Conservation (phyloP, 2,329 filamentous ascomycete genomes). For the Calonectria pseudoreteaudii region DNA sequence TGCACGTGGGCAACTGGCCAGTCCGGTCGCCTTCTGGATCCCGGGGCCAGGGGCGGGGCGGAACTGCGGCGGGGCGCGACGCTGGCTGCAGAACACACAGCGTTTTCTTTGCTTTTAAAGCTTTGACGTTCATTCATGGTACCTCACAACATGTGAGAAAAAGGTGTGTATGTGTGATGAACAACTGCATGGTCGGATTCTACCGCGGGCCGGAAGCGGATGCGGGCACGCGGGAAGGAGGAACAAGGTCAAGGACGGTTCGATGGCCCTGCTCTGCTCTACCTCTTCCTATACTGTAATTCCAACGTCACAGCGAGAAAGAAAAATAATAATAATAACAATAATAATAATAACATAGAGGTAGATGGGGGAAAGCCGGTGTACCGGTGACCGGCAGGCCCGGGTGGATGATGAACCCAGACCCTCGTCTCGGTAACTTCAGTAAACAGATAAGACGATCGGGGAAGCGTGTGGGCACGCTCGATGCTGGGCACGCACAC, state of each 20-base stretch:
- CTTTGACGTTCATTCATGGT: background rate
- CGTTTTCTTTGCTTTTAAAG: background rate
- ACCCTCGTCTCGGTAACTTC: slow-evolving; percentile 8
- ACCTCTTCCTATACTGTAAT: background rate
- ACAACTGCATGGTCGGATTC: background rate
- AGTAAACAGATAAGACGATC: slow-evolving; percentile 8
- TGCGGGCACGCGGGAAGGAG: slow-evolving; percentile 6
- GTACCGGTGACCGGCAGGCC: slow-evolving; percentile 12
- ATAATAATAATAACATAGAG: background rate
- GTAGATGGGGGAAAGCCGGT: background rate
- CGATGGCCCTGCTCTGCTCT: background rate
- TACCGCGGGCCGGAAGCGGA: slow-evolving; percentile 18
- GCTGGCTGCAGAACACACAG: background rate
- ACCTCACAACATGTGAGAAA: background rate
- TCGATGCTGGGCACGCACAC: slow-evolving; percentile 1
- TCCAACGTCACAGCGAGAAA: background rate
- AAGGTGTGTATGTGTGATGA: background rate
- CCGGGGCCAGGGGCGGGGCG: slow-evolving; percentile 9
- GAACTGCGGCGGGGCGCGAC: slow-evolving; percentile 10
- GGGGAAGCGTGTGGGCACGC: background rate
- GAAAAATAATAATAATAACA: no score
- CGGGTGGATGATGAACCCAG: slow-evolving; percentile 6
- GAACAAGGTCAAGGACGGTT: slow-evolving; percentile 15
- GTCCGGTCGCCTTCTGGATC: background rate
- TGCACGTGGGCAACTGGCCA: slow-evolving; percentile 41